Conservation (phyloP, 805 yeast species). For the Lachancea quebecensis region DNA sequence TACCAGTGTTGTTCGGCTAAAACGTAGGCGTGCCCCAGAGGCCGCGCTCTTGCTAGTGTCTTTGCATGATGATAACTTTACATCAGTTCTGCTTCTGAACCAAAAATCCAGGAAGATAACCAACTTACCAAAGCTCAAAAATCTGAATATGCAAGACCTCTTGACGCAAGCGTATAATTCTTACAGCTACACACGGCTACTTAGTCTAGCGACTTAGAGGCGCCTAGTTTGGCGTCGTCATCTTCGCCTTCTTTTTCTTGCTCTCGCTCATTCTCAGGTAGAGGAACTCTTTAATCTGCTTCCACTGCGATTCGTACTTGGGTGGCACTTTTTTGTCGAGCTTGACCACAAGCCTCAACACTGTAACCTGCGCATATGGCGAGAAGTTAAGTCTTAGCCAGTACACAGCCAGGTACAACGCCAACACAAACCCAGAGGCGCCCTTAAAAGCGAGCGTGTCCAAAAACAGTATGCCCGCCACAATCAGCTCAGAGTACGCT, state of each 20-base stretch:
- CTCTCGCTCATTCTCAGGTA: conserved; percentile 36
- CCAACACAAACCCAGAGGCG: conserved; percentile 62
- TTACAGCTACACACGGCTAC: neutral
- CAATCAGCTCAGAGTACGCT: conserved; percentile 53
- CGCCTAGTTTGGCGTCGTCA: neutral
- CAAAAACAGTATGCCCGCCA: conserved; percentile 45
- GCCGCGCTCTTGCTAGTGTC: neutral
- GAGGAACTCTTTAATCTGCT: conserved; percentile 34
- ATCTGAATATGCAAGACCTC: conserved; percentile 6
- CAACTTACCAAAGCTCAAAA: conserved; percentile 53
- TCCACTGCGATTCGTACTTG: conserved; percentile 35
- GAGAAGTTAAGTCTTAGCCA: conserved; percentile 64
- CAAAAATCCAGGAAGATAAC: conserved; percentile 64
- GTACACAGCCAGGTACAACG: conserved; percentile 49
- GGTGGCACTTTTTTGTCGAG: conserved; percentile 31
- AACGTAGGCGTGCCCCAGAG: conserved; percentile 16
- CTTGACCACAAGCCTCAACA: conserved; percentile 25
- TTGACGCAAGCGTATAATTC: neutral
- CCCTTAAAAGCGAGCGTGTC: conserved; percentile 56
- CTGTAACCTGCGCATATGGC: conserved; percentile 34
- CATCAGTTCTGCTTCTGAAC: conserved; percentile 97
- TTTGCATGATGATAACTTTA: conserved; percentile 29
- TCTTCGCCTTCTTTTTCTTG: conserved; percentile 16
- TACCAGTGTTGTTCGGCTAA: conserved; percentile 1
- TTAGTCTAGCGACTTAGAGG: neutral